These are phyloP conservation scores for Mycena sp. DNA, from an alignment of 1,284 basidiomycete species.

Conservation along the genomic window DNA sequence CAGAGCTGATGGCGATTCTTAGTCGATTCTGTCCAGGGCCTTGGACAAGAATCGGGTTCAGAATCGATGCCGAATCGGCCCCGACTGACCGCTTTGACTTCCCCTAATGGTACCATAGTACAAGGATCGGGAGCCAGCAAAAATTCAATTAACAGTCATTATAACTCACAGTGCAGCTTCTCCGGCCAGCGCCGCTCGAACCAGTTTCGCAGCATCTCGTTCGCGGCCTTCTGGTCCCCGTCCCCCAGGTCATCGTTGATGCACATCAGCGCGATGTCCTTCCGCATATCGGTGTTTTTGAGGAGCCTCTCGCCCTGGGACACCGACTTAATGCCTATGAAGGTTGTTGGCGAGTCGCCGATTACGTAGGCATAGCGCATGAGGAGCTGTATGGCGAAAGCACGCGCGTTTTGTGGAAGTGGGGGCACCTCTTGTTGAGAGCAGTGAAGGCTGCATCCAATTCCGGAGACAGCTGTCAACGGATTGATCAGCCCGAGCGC, in stretches of 20 bases:
- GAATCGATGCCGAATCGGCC: too few species aligned
- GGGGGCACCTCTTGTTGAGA: too few species aligned
- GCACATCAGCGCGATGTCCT: constrained; percentile 24
- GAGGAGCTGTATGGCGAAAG: constrained; percentile 27
- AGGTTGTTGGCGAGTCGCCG: constrained; percentile 25
- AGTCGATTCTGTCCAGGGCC: too few species aligned
- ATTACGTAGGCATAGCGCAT: constrained; percentile 30
- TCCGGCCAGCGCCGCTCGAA: constrained; percentile 22
- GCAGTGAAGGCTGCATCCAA: too few species aligned
- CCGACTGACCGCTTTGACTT: too few species aligned
- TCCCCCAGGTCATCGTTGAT: constrained; percentile 28
- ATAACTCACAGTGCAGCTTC: constrained; percentile 19
- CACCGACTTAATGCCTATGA: constrained; percentile 14
- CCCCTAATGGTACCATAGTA: too few species aligned
- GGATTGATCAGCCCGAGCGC: too few species aligned
- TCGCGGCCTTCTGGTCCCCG: neutral
- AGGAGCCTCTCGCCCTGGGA: constrained; percentile 1
- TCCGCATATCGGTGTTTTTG: constrained; percentile 1
- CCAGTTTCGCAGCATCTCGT: constrained; percentile 13
- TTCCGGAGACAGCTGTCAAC: too few species aligned
- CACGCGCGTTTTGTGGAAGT: constrained; percentile 25
- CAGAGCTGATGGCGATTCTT: too few species aligned
- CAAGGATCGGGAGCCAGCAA: too few species aligned
- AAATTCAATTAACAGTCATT: too few species aligned
- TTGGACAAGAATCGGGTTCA: too few species aligned